Conservation (phyloP, 2,329 filamentous ascomycete species). For the Fusarium cicatricum region DNA sequence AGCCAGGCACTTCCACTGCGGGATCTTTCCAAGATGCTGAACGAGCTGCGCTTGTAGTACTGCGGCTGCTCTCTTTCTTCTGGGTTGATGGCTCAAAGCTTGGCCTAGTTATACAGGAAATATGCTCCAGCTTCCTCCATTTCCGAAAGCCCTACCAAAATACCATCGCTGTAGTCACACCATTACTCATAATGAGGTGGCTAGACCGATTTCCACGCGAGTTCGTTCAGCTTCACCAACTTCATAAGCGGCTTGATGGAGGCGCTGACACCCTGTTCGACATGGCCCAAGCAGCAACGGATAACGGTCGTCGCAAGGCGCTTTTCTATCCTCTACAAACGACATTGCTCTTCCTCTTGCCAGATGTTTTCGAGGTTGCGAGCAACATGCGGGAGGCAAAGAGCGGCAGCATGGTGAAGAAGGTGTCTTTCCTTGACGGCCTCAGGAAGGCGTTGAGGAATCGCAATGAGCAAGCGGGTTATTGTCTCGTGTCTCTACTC, state of each 20-base stretch:
- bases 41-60: slow-evolving; percentile 58
- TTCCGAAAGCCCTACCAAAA: slow-evolving; percentile 71
- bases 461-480: slow-evolving; percentile 72
- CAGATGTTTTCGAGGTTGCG: slow-evolving; percentile 75
- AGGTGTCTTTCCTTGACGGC: slow-evolving; percentile 70
- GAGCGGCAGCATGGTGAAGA: slow-evolving; percentile 69
- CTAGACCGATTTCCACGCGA: slow-evolving; percentile 70
- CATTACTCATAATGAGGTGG: slow-evolving; percentile 71
- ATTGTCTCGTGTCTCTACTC: slow-evolving; percentile 69
- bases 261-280: slow-evolving; percentile 74
- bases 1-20: slow-evolving; percentile 46
- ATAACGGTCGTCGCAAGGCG: slow-evolving; percentile 63
- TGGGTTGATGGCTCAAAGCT: slow-evolving; percentile 72
- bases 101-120: slow-evolving; percentile 68
- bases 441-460: slow-evolving; percentile 70
- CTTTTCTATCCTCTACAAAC: slow-evolving; percentile 70
- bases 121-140: slow-evolving; percentile 73
- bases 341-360: slow-evolving; percentile 68
- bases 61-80: slow-evolving; percentile 68
- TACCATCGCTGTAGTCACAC: slow-evolving; percentile 68
- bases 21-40: slow-evolving; percentile 60
- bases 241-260: slow-evolving; percentile 69
- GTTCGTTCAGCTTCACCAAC: slow-evolving; percentile 69
- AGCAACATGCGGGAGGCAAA: slow-evolving; percentile 72
- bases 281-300: slow-evolving; percentile 69